Percentiles rank a stretch among this genome's conserved stretches.
Evolutionary conservation across 2,329 filamentous ascomycete species (phyloP).

Genomic region (Arthrobotrys megalospora): DNA sequence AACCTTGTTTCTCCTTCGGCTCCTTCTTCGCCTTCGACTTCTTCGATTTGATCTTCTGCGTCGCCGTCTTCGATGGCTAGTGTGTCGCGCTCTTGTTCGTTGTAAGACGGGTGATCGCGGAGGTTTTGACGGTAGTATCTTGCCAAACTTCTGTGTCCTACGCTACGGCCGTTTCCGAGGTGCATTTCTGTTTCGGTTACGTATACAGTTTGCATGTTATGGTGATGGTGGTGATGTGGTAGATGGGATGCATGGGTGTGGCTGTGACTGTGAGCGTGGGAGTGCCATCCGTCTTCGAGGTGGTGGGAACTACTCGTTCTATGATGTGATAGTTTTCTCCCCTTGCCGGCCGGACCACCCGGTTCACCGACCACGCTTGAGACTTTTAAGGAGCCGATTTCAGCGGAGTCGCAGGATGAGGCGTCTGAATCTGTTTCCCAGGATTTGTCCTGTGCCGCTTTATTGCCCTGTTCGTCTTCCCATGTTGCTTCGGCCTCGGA

Average conservation of each 20-base stretch:
- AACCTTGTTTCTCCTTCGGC: conserved; percentile 16
- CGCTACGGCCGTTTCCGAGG: conserved; percentile 87
- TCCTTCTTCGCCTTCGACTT: conserved; percentile 58
- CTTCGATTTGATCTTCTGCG: conserved; percentile 69
- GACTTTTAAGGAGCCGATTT: conserved; percentile 45
- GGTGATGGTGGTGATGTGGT: conserved; percentile 71
- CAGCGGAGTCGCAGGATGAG: conserved; percentile 69
- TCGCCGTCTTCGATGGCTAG: conserved; percentile 70
- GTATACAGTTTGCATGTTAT: conserved; percentile 74
- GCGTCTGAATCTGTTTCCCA: conserved; percentile 96
- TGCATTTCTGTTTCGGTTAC: conserved; percentile 92
- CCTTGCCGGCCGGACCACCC: not conserved
- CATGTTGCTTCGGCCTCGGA: conserved; percentile 72
- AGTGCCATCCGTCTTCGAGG: conserved; percentile 83
- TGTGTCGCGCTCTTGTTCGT: conserved; percentile 69
- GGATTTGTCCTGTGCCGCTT: conserved; percentile 74
- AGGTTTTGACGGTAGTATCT: conserved; percentile 95
- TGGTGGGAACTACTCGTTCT: conserved; percentile 73
- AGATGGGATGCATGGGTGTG: conserved; percentile 73
- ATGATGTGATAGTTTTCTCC: conserved; percentile 38
- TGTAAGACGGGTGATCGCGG: conserved; percentile 71
- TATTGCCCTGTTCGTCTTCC: conserved; percentile 71
- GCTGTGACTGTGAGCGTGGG: conserved; percentile 78
- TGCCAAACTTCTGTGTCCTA: conserved; percentile 89
- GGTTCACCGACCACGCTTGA: not conserved